Conservation (phyloP, 2,329 filamentous ascomycete species). For the Plectosphaerella cucumerina region DNA sequence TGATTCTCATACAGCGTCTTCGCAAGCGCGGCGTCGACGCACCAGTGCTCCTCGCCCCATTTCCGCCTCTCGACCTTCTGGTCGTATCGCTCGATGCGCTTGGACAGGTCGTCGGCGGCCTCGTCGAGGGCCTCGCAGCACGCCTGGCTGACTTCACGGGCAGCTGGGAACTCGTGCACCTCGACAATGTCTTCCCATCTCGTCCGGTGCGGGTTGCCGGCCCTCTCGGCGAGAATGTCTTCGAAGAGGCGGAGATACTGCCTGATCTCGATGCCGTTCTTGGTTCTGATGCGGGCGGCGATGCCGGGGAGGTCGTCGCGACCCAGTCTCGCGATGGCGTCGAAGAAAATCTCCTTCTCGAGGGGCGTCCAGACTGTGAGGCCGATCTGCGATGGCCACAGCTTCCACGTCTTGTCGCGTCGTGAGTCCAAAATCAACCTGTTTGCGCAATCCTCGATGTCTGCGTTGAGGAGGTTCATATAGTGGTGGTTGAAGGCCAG, state of each 20-base stretch:
- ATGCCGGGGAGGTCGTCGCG: constrained; percentile 59
- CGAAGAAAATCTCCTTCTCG: constrained; percentile 71
- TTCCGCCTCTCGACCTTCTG: constrained; percentile 52
- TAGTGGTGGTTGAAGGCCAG: constrained; percentile 41
- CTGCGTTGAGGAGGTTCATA: constrained; percentile 49
- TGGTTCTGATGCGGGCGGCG: constrained; percentile 59
- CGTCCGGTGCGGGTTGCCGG: constrained; percentile 16
- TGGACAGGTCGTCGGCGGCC: constrained; percentile 61
- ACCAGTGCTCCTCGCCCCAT: constrained; percentile 59
- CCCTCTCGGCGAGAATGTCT: constrained; percentile 37
- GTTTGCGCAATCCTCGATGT: constrained; percentile 49
- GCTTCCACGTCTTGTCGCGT: constrained; percentile 16
- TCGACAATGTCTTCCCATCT: constrained; percentile 29
- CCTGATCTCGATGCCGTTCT: constrained; percentile 69
- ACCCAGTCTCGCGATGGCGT: constrained; percentile 60
- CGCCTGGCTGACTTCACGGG: constrained; percentile 64
- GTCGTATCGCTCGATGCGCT: constrained; percentile 61
- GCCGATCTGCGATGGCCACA: constrained; percentile 57
- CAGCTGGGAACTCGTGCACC: constrained; percentile 62
- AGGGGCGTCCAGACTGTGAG: constrained; percentile 62
- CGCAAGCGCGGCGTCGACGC: constrained; percentile 47
- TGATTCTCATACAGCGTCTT: constrained; percentile 12
- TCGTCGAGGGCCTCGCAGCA: constrained; percentile 64
- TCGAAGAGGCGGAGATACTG: constrained; percentile 65
- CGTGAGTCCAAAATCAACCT: constrained; percentile 22